Evolutionary conservation across 768 basidiomycete species (phyloP), one percentile per base, ranked within the genome.

Genomic region (Rhodotorula taiwanensis): DNA sequence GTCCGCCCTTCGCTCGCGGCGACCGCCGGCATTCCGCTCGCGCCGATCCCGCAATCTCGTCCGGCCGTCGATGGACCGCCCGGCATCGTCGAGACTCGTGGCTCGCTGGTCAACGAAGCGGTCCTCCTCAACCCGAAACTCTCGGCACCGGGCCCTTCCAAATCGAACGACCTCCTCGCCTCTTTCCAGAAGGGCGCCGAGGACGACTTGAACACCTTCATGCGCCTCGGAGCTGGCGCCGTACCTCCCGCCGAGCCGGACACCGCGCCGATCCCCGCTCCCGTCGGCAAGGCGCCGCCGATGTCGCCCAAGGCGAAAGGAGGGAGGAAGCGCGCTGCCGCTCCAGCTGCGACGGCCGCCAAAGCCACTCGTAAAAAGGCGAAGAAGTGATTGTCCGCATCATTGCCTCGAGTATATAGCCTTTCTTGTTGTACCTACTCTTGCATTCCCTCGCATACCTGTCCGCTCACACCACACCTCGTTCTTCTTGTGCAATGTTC

Each of bases 41-140:
- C 41, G 30, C 28, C 50, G n/a, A 14, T 39, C 20, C 50, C 42
- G 6, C n/a, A 7, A 27, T 58, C 23, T 9, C 50, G 9, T 20
- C 14, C 52, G 28, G 41, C 4, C 23, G 31, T 20, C 21, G 20
- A 51, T 8, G 66, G 66, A n/a, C 57, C 58, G 3, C 66, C 60
- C 11, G 18, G 25, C 31, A 54, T 56, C 10, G 39, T 47, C 55
- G 67, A 68, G 31, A 68, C 67, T 1, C 58, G 67, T 18, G 51
- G 55, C 6, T 54, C 52, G 3, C 30, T 44, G 21, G 54, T 68
- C 44, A 13, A 27, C 21, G 59, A 68, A 28, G 67, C 59, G 0
- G 58, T 64, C 7, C 47, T 68, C 27, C 51, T 68, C 41, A 68
- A 68, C 34, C 67, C 67, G 11, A 39, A 2, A 7, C 48, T 58